Percentiles rank a stretch among this genome's conserved stretches.
Evolutionary conservation across 2,329 filamentous ascomycete genomes (phyloP).

Genomic region (Xylaria sp.): DNA sequence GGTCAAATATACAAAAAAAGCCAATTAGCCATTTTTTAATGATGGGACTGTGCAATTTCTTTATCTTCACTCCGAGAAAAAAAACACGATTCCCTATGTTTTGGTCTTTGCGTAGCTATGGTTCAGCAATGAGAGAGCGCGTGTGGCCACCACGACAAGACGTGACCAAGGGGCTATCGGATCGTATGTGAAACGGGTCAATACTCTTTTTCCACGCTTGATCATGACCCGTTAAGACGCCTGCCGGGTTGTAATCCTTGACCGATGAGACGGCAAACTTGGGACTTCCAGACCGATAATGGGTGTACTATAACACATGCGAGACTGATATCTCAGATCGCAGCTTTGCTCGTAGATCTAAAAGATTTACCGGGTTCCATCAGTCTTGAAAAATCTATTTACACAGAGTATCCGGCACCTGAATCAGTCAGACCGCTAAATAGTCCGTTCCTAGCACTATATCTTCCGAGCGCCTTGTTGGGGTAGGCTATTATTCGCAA

Average conservation of each 20-base stretch:
- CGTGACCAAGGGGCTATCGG: neutral
- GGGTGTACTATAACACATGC: constrained; percentile 3
- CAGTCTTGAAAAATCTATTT: neutral
- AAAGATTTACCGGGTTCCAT: neutral
- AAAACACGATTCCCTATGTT: neutral
- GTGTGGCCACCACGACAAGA: neutral
- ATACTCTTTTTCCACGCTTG: neutral
- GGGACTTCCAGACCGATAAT: neutral
- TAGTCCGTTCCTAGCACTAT: neutral
- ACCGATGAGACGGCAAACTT: neutral
- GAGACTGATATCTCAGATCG: neutral
- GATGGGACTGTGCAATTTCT: neutral
- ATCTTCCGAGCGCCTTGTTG: neutral
- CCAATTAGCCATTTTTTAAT: neutral
- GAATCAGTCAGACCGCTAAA: neutral
- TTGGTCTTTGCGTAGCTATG: neutral
- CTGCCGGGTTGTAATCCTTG: neutral
- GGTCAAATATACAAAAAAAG: constrained; percentile 1
- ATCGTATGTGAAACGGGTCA: constrained; percentile 12
- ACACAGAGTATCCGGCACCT: neutral
- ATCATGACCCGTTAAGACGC: neutral
- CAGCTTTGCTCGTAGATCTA: neutral
- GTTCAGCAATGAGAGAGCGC: neutral
- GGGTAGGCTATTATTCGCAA: neutral
- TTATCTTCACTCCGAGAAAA: neutral